Evolutionary conservation across 2,329 filamentous ascomycete genomes (phyloP).

Genomic region (Cladophialophora chaetospira): DNA sequence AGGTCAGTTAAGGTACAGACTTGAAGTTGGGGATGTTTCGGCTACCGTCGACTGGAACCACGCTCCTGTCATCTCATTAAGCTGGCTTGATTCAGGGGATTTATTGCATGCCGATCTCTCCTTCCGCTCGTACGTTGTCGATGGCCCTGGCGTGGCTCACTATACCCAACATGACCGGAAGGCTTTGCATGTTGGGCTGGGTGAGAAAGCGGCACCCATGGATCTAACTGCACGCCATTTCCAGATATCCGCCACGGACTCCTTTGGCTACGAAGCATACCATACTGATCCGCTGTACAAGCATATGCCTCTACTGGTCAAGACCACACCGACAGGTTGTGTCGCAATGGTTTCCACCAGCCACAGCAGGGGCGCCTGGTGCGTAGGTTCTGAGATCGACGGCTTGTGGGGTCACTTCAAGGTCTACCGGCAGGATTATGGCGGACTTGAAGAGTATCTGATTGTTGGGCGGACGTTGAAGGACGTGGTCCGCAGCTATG

Average conservation of each 20-base stretch:
- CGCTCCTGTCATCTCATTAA: constrained; percentile 61
- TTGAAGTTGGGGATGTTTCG: constrained; percentile 53
- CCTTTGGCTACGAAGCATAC: constrained; percentile 72
- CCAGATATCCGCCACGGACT: constrained; percentile 68
- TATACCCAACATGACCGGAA: constrained; percentile 65
- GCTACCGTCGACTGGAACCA: constrained; percentile 62
- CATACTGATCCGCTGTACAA: constrained; percentile 74
- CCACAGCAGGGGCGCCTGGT: constrained; percentile 65
- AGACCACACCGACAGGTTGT: constrained; percentile 64
- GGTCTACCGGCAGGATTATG: constrained; percentile 71
- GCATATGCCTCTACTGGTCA: constrained; percentile 72
- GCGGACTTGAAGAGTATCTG: constrained; percentile 71
- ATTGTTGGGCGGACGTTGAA: constrained; percentile 67
- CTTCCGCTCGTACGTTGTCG: constrained; percentile 65
- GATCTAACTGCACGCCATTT: constrained; percentile 69
- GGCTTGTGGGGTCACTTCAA: constrained; percentile 76
- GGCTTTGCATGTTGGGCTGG: constrained; percentile 69
- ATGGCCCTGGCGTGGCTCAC: constrained; percentile 64
- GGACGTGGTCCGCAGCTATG: constrained; percentile 67
- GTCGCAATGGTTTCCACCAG: constrained; percentile 69
- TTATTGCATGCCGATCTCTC: constrained; percentile 65
- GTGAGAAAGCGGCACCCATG: constrained; percentile 74
- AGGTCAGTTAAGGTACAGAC: constrained; percentile 41
- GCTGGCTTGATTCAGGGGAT: constrained; percentile 51
- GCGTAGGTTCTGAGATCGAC: constrained; percentile 71